Conservation (phyloP, 1,284 basidiomycete species). For the Cutaneotrichosporon curvatum region DNA sequence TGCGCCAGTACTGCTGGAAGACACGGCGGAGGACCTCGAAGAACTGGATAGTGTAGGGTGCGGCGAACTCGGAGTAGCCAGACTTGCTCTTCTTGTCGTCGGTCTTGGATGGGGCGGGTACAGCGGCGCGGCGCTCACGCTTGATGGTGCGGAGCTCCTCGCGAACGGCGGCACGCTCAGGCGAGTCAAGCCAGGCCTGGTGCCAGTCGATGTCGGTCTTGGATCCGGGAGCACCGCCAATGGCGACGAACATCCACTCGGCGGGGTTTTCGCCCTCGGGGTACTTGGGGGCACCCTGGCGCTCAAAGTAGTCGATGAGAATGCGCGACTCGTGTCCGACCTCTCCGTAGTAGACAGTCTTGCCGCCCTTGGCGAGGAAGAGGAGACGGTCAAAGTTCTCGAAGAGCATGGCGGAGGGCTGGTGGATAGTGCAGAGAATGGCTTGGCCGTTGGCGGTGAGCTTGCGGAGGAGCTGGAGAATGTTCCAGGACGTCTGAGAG, state of each 20-base stretch:
- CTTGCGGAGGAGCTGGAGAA: constrained; percentile 22
- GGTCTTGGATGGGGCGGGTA: constrained; percentile 19
- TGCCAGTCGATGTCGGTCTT: constrained; percentile 63
- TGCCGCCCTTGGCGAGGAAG: constrained; percentile 45
- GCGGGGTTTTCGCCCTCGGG: constrained; percentile 28
- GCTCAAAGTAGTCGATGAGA: constrained; percentile 33
- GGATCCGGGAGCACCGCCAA: constrained; percentile 61
- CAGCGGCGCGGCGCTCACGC: constrained; percentile 27
- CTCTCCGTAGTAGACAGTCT: constrained; percentile 29
- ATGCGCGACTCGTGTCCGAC: constrained; percentile 40
- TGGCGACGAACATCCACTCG: constrained; percentile 49
- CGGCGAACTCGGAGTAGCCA: constrained; percentile 52
- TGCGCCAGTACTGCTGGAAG: constrained; percentile 55
- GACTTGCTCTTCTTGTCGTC: constrained; percentile 23
- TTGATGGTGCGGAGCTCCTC: constrained; percentile 48
- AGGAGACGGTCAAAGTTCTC: constrained; percentile 39
- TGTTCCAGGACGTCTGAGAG: constrained; percentile 21
- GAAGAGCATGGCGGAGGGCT: constrained; percentile 45
- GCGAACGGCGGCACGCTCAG: constrained; percentile 44
- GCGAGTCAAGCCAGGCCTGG: constrained; percentile 55
- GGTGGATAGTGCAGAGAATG: constrained; percentile 48
- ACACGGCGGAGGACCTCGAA: constrained; percentile 53
- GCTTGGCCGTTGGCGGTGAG: constrained; percentile 63
- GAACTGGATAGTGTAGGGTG: constrained; percentile 53
- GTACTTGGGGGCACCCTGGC: constrained; percentile 17